These are phyloP conservation scores for Clavispora carvajalis DNA, from an alignment of 805 yeast species.

Conservation along the genomic window DNA sequence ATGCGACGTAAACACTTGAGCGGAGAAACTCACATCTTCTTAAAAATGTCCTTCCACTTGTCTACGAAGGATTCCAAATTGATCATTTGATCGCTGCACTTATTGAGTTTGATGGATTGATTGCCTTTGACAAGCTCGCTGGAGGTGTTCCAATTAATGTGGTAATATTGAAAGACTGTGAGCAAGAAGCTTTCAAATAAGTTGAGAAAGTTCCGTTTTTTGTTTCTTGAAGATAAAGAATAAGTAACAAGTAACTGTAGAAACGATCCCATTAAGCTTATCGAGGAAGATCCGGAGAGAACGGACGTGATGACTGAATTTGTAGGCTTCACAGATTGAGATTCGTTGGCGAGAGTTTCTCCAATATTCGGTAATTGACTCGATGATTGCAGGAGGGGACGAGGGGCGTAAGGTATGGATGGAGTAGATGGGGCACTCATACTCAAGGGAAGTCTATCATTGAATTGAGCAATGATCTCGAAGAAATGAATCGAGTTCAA, in stretches of 20 bases:
- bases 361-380: neutral
- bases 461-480: conserved; percentile 32
- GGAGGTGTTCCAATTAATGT: conserved; percentile 36
- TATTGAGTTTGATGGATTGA: conserved; percentile 34
- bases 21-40: conserved; percentile 18
- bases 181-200: conserved; percentile 29
- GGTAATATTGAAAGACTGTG: conserved; percentile 33
- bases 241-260: conserved; percentile 31
- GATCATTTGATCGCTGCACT: conserved; percentile 25
- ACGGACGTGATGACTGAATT: neutral
- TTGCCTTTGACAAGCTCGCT: conserved; percentile 29
- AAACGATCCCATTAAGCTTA: conserved; percentile 27
- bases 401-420: conserved; percentile 14
- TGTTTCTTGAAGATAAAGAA: conserved; percentile 29
- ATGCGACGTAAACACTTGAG: no score
- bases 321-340: conserved; percentile 5
- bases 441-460: conserved; percentile 39
- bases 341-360: conserved; percentile 1
- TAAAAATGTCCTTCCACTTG: conserved; percentile 32
- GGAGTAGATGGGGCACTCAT: conserved; percentile 42
- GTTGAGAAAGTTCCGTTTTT: conserved; percentile 23
- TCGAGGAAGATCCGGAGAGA: conserved; percentile 21
- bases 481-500: conserved; percentile 27
- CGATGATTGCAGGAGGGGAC: neutral
- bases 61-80: conserved; percentile 34